Percentiles rank a stretch among this genome's conserved stretches.
These are phyloP conservation scores for Pseudogymnoascus sp. DNA, from an alignment of 2,329 filamentous ascomycete genomes.

Conservation along the genomic window DNA sequence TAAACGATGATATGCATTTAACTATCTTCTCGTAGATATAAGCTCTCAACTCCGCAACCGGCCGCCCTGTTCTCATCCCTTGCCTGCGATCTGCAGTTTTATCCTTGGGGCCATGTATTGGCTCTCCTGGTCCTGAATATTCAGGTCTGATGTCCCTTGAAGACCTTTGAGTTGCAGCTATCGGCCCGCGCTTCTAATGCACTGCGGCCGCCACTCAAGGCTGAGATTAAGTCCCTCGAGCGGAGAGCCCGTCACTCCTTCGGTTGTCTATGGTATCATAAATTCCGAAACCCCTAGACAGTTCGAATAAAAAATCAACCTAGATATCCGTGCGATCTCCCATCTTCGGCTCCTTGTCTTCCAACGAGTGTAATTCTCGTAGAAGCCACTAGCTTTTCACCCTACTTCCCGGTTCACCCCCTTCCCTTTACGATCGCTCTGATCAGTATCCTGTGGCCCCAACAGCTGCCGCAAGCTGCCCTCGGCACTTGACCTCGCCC, in stretches of 20 bases:
- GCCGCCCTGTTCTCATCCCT: neutral
- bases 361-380: neutral
- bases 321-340: neutral
- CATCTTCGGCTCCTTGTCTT: neutral
- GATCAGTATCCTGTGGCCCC: conserved; percentile 29
- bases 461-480: conserved; percentile 49
- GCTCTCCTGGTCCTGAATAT: neutral
- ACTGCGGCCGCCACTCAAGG: neutral
- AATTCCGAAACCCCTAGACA: neutral
- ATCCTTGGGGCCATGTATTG: too few species aligned
- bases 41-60: neutral
- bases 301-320: neutral
- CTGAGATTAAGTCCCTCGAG: neutral
- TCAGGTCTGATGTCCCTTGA: neutral
- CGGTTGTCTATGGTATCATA: neutral
- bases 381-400: neutral
- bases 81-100: neutral
- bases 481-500: conserved; percentile 43
- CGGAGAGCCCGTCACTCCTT: neutral
- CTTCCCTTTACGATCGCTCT: conserved; percentile 27
- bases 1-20: neutral
- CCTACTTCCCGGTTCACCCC: conserved; percentile 18
- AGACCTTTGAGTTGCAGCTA: neutral
- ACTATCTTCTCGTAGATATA: neutral
- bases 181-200: neutral